phyloP scores from a whole-genome alignment of 768 basidiomycete genomes.

The Naganishia friedmannii region DNA sequence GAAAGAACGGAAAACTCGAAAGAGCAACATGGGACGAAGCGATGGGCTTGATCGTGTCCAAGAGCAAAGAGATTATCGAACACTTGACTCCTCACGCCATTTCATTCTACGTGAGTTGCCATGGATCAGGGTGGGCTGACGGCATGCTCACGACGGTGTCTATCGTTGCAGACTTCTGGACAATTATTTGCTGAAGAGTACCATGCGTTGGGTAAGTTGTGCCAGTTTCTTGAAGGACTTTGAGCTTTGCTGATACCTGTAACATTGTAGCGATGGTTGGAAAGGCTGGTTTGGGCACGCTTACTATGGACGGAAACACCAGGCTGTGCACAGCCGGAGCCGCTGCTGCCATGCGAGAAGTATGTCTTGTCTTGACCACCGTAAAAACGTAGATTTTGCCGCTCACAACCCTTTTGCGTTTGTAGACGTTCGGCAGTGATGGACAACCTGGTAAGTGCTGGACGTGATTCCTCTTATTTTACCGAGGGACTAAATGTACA shows the following conservation, averaged over 20 bases:
- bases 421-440: slow-evolving; percentile 36
- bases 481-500: background rate
- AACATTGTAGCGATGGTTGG: slow-evolving; percentile 33
- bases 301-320: slow-evolving; percentile 41
- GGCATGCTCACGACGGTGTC: background rate
- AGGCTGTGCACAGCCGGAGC: slow-evolving; percentile 39
- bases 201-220: slow-evolving; percentile 33
- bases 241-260: background rate
- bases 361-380: background rate
- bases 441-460: slow-evolving; percentile 33
- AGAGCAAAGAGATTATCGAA: slow-evolving; percentile 36
- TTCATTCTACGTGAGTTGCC: slow-evolving; percentile 34
- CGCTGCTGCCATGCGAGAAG: slow-evolving; percentile 37
- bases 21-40: slow-evolving; percentile 38
- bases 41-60: slow-evolving; percentile 35
- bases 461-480: too few relatives aligned
- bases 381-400: too few relatives aligned
- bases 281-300: slow-evolving; percentile 33
- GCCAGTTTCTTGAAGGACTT: background rate
- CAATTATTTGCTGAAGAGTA: slow-evolving; percentile 41
- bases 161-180: slow-evolving; percentile 30
- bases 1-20: slow-evolving; percentile 38
- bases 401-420: background rate
- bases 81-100: slow-evolving; percentile 37
- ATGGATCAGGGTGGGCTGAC: background rate